Evolutionary conservation across 345 rosid genomes (phyloP), one percentile per base, ranked within the genome.

Genomic region (Camelina hispida): DNA sequence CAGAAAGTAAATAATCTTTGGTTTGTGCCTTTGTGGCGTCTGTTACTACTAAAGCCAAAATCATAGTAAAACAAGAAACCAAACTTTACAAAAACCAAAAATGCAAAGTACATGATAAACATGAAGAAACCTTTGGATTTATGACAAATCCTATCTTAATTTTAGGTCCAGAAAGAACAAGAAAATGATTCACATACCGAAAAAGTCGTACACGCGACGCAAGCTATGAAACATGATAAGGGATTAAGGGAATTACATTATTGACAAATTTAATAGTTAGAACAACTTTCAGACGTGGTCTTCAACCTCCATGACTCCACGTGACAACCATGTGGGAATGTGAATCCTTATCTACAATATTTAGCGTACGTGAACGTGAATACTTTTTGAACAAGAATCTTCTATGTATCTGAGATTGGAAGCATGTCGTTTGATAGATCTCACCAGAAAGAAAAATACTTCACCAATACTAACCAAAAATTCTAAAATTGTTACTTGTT

Each of bases 251-350:
- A 34, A 4, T 13, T 54, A 6, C n/a, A 28, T 55, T 14, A 28
- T 28, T 28, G n/a, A 13, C 3, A 23, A 22, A 5, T 20, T 53
- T 53, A 22, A 51, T 14, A 55, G 12, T 28, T 17, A 16, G 23
- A 22, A 17, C 12, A 14, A 55, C 1, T 6, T 55, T 9, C 22
- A 63, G 68, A 63, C 53, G 53, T 44, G 30, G 68, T 47, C 57
- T 34, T 42, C 30, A 48, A 48, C 7, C 16, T 48, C 12, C 43
- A 16, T 7, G 12, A 51, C 60, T 51, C 47, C 18, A 66, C 71
- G 35, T 52, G 20, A 66, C 71, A 13, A 48, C 59, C 59, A 51
- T 20, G 59, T 66, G 48, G 14, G 58, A 66, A 51, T 18, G 20
- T 32, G 15, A 50, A 51, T 25, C 54, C n/a, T 28, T 64, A 10